Percentiles rank a stretch among this genome's conserved stretches.
phyloP scores from a whole-genome alignment of 2,329 filamentous ascomycete genomes.

The Microsporum audouinii region DNA sequence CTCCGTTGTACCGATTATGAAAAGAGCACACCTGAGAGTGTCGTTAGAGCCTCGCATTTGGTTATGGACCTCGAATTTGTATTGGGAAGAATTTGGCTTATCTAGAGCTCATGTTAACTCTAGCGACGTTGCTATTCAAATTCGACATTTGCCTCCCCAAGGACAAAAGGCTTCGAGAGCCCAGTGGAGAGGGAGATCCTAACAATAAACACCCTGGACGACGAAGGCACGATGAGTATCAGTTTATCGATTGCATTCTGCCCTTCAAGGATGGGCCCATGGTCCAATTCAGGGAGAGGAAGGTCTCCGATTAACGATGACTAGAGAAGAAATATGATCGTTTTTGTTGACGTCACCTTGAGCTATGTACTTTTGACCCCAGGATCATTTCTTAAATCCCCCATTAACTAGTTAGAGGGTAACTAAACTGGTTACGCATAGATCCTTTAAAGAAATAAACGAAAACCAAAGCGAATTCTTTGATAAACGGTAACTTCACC shows the following conservation, averaged over 20 bases:
- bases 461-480: too few species aligned
- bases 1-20: not conserved
- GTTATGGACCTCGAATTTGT: constrained; percentile 32
- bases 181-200: not conserved
- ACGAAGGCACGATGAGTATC: constrained; percentile 7
- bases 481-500: too few species aligned
- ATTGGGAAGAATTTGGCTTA: constrained; percentile 35
- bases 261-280: constrained; percentile 24
- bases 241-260: constrained; percentile 8
- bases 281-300: constrained; percentile 16
- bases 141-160: constrained; percentile 25
- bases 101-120: constrained; percentile 32
- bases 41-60: constrained; percentile 39
- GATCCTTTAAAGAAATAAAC: too few species aligned
- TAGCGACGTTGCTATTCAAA: constrained; percentile 29
- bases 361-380: too few species aligned
- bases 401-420: too few species aligned
- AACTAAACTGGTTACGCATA: too few species aligned
- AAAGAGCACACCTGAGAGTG: constrained; percentile 10
- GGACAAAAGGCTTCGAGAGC: not conserved
- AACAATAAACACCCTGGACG: constrained; percentile 5
- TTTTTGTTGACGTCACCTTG: too few species aligned
- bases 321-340: too few species aligned
- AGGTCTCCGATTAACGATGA: too few species aligned
- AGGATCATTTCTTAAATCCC: too few species aligned